Base-by-base conservation (phyloP, 139 green algal species). In the Picochlorum sp. region DNA sequence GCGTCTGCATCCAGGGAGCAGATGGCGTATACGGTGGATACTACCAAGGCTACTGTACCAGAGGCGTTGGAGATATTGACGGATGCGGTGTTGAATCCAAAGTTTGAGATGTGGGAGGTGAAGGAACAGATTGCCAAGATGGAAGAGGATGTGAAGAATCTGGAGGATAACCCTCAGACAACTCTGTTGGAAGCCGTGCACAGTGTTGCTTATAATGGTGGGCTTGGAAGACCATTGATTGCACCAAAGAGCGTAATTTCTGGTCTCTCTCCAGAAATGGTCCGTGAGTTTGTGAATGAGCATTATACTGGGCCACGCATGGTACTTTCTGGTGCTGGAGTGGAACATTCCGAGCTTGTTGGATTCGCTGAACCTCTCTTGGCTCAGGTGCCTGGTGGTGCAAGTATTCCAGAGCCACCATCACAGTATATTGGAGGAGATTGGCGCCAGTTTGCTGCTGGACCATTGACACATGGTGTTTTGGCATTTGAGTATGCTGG, bases 11-110 rank as follows among this genome's bases (percentile, higher is more conserved):
- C 75, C 2, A 62, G 84, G 10, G 89, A 93, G 69, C 80, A 93
- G 82, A 94, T 97, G 79, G 83, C 73, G 8, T 97, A 96, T 85
- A 92, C 84, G 49, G 85, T 91, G 20, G 92, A 98, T 70, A 86
- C 76, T 46, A 65, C 91, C 32, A 85, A 88, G 71, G 89, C 79
- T 9, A 72, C 78, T 56, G 49, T 91, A 16, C 81, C 91, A 3
- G 83, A 90, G 45, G 82, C 87, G 3, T 77, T 96, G 54, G 92
- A 98, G 79, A 45, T 98, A 9, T 74, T 98, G 63, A 74, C 76
- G 8, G 92, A 98, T 76, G 74, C 73, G 3, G 89, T 97, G 28
- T 60, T 95, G 1, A 96, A 97, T 77, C 88, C 89, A 32, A 77
- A 76, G 50, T 94, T 95, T 62, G 26, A 70, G 20, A 54, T 60